Percentiles rank a stretch among this genome's conserved stretches.
Conservation (phyloP, 306 rosid genomes). For the Castanopsis chinensis region DNA sequence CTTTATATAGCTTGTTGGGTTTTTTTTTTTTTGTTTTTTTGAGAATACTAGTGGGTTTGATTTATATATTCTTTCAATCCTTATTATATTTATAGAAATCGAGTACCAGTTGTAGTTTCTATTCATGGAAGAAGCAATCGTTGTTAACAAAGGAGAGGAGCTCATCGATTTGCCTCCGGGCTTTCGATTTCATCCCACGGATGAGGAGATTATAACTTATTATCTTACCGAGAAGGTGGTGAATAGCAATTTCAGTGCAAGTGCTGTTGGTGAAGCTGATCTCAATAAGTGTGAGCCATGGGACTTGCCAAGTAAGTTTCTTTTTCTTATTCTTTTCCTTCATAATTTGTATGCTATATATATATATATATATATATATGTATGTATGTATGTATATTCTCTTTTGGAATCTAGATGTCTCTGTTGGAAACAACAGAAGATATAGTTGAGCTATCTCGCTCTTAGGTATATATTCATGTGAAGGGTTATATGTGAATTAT, state of each 20-base stretch:
- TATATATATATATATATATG: no score
- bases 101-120: neutral
- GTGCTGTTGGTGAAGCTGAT: conserved; percentile 89
- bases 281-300: conserved; percentile 89
- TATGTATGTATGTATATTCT: no score
- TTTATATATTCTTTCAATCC: conserved; percentile 13
- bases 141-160: conserved; percentile 48
- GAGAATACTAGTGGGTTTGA: conserved; percentile 15
- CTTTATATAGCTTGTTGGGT: neutral
- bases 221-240: conserved; percentile 68
- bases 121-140: conserved; percentile 50
- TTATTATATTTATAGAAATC: neutral
- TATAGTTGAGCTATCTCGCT: no score
- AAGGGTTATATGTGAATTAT: neutral
- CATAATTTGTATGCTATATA: neutral
- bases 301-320: conserved; percentile 80
- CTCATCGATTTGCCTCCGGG: conserved; percentile 84
- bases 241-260: conserved; percentile 58
- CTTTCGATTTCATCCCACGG: conserved; percentile 90
- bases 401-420: no score
- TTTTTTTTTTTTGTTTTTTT: neutral
- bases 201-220: conserved; percentile 67
- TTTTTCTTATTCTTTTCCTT: neutral
- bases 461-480: no score
- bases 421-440: no score